Evolutionary conservation across 805 yeast genomes (phyloP), one percentile per base, ranked within the genome.

Genomic region (Brettanomyces sp.): DNA sequence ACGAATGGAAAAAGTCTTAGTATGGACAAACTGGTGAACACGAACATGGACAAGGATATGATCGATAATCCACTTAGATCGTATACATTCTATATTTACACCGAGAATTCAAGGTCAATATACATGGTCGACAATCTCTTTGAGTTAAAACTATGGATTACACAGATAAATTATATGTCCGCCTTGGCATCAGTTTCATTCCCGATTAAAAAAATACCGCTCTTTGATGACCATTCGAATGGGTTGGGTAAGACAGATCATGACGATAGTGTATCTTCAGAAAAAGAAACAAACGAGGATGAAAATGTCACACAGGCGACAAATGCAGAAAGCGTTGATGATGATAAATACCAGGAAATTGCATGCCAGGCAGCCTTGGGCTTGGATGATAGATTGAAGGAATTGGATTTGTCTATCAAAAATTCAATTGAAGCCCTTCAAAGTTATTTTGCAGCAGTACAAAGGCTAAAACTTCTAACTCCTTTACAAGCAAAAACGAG

Each of bases 111-210:
- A 32, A 70, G 65, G 45, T 65, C 63, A 37, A 54, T 63, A 1
- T 74, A 69, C 55, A 64, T 64, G 53, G 77, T 79, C 12, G 61
- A 57, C 5, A 63, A 64, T 22, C 57, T 59, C n/a, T 60, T 61
- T 22, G 85, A 79, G 37, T 63, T 74, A 60, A 56, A 62, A n/a
- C 73, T 74, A 22, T 83, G 90, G 90, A 70, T 81, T 36, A 67
- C 65, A 33, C 60, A 74, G 6, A 75, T 80, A 54, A 79, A 80
- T 51, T 72, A 76, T 36, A 12, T 36, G 40, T 69, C 80, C 1
- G 68, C 81, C 0, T 58, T 76, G 45, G 70, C 69, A 35, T 62
- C 72, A 1, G 61, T 48, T 48, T 65, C 32, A 36, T 42, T 45
- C 54, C 54, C 51, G 47, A 25, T 58, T 55, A 47, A 54, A 28